These are phyloP conservation scores for Mallotus japonicus DNA, from an alignment of 441 rosid species.

Conservation along the genomic window DNA sequence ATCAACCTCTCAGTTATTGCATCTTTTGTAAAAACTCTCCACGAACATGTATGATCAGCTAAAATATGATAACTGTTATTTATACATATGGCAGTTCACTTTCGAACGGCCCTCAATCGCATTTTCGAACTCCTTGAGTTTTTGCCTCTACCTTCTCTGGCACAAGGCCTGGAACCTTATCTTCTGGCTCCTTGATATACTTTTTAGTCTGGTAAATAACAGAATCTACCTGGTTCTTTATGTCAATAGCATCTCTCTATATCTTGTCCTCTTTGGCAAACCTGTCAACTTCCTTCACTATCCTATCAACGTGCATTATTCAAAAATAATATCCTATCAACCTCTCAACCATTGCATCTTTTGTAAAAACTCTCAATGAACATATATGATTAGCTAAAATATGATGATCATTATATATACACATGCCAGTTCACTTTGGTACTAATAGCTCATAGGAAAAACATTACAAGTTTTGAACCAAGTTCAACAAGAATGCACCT, in stretches of 20 bases:
- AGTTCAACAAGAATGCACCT: too few relatives aligned
- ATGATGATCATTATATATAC: not conserved
- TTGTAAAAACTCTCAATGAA: not conserved
- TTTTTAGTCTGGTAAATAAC: conserved; percentile 84
- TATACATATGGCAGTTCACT: too few relatives aligned
- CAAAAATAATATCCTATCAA: not conserved
- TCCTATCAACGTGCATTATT: conserved; percentile 60
- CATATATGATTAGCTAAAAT: not conserved
- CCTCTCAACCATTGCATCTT: not conserved
- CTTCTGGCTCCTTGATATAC: conserved; percentile 80
- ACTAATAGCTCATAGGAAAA: not conserved
- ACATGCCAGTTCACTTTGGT: too few relatives aligned
- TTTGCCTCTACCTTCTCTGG: conserved; percentile 77
- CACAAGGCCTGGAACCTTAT: conserved; percentile 70
- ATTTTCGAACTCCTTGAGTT: conserved; percentile 75
- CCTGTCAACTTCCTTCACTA: conserved; percentile 31
- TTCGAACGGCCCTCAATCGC: conserved; percentile 48
- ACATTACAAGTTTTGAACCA: not conserved
- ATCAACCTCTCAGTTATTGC: not conserved
- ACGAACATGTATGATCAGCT: not conserved
- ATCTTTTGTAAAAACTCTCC: not conserved
- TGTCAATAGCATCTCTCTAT: conserved; percentile 34
- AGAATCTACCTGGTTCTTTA: conserved; percentile 89
- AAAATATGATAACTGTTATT: not conserved
- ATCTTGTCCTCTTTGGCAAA: too few relatives aligned